Evolutionary conservation across 2,329 filamentous ascomycete genomes (phyloP).

Genomic region (Fusarium multiceps): DNA sequence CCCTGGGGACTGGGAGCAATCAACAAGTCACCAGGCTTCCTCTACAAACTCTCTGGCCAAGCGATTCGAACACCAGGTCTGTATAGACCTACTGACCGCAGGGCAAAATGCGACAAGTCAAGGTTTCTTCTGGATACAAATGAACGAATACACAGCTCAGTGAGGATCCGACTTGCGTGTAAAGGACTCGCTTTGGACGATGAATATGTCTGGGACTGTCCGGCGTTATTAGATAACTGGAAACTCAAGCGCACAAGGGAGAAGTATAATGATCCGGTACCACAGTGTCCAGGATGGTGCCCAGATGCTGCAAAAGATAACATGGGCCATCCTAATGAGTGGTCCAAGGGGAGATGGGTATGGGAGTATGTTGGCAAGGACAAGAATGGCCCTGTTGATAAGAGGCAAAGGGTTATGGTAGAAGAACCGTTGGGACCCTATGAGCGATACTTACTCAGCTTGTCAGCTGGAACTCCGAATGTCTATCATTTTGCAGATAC

Average conservation of each 20-base stretch:
- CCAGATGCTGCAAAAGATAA: constrained; percentile 41
- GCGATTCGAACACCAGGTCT: constrained; percentile 60
- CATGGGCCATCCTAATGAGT: constrained; percentile 41
- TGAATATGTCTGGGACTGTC: constrained; percentile 58
- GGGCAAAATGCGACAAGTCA: constrained; percentile 50
- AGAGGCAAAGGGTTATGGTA: constrained; percentile 57
- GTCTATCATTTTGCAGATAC: constrained; percentile 57
- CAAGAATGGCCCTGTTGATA: constrained; percentile 53
- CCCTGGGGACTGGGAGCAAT: constrained; percentile 63
- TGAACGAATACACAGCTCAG: constrained; percentile 66
- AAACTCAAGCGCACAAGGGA: constrained; percentile 52
- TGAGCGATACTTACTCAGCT: constrained; percentile 60
- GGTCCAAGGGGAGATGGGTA: constrained; percentile 57
- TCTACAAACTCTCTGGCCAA: constrained; percentile 59
- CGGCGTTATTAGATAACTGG: constrained; percentile 59
- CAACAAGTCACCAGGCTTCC: constrained; percentile 50
- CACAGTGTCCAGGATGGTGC: constrained; percentile 50
- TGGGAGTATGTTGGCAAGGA: constrained; percentile 65
- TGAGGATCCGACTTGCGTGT: constrained; percentile 63
- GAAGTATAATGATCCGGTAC: constrained; percentile 51
- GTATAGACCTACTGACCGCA: constrained; percentile 59
- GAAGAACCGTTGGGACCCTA: constrained; percentile 66
- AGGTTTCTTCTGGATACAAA: constrained; percentile 63
- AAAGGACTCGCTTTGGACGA: constrained; percentile 64
- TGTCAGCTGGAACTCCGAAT: constrained; percentile 58